phyloP scores from a whole-genome alignment of 2,329 filamentous ascomycete genomes.

The Alternaria tenuissima region DNA sequence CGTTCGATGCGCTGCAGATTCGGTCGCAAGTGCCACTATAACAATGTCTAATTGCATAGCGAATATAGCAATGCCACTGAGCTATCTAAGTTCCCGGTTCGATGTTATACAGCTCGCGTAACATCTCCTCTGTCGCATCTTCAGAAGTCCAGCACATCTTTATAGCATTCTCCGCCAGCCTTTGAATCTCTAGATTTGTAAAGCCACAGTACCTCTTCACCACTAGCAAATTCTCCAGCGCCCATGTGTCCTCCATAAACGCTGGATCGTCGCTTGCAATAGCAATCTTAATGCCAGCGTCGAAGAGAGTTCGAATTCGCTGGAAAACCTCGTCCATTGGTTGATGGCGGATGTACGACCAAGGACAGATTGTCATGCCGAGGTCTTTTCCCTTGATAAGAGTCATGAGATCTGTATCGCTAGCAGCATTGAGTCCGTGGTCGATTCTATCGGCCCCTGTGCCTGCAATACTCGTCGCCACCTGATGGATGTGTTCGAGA shows the following conservation, averaged over 20 bases:
- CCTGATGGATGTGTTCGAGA: slow-evolving; percentile 55
- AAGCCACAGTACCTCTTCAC: slow-evolving; percentile 54
- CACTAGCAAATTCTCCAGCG: slow-evolving; percentile 58
- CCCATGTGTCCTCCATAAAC: slow-evolving; percentile 61
- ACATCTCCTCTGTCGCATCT: slow-evolving; percentile 13
- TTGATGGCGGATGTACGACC: slow-evolving; percentile 55
- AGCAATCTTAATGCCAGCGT: slow-evolving; percentile 44
- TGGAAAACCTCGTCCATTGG: slow-evolving; percentile 32
- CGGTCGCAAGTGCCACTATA: too few relatives aligned
- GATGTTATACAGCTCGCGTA: not conserved
- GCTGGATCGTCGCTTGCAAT: slow-evolving; percentile 55
- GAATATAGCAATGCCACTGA: not conserved
- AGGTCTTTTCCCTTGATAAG: slow-evolving; percentile 45
- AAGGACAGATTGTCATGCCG: slow-evolving; percentile 55
- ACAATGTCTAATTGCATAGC: not conserved
- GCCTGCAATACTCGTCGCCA: slow-evolving; percentile 27
- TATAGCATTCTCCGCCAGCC: slow-evolving; percentile 54
- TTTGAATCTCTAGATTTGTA: slow-evolving; percentile 54
- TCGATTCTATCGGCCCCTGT: slow-evolving; percentile 53
- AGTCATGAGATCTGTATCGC: slow-evolving; percentile 44
- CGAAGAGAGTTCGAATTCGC: slow-evolving; percentile 54
- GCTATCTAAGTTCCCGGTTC: not conserved
- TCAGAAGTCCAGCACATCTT: slow-evolving; percentile 59
- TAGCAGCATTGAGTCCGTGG: slow-evolving; percentile 54
- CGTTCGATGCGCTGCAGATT: too few relatives aligned